Base-by-base conservation (phyloP, 495 filamentous ascomycete genomes). In the Chaetomidium leptoderma region DNA sequence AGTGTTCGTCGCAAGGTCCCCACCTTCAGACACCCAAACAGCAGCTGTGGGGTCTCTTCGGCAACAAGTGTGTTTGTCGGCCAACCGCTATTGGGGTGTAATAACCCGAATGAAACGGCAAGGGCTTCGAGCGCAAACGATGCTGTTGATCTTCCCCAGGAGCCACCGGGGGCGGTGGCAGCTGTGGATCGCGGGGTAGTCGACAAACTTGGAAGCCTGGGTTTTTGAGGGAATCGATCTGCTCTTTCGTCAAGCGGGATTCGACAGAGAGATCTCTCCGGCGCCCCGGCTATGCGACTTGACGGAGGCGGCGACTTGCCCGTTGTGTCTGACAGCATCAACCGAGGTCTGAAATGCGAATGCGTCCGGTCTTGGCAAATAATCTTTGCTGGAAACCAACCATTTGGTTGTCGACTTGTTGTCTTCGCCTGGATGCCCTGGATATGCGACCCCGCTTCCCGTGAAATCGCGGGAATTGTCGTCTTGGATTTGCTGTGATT, bases 231-330 rank as follows among this genome's bases (percentile, higher is more conserved):
- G n/a, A n/a, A n/a, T n/a, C 7, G 26, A 30, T 53, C 39, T 53
- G 3, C 37, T 17, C 6, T n/a, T 2, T 32, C 27, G 17, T 16
- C 51, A 14, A 19, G 11, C 37, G 51, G 37, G 39, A 53, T 53
- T 53, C 39, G 36, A 23, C 36, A 7, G 4, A 62, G 81, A 71
- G 70, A 47, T 43, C 35, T 55, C 36, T 43, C 27, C 46, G 26
- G 24, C 44, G 17, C 0, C 7, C 13, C 33, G 50, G 21, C 10
- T 6, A 19, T 60, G 57, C 36, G 29, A 52, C 27, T n/a, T 55
- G 36, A 50, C 36, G 29, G 29, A 30, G 42, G 37, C 17, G 48
- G 48, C 37, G 24, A 17, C 26, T n/a, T n/a, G 33, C 10, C 23
- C 14, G 24, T n/a, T 43, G 51, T 56, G 29, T 46, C 26, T 39